A percentile compares a stretch with the other conserved stretches of the same genome.
These are phyloP conservation scores for Betula pendula DNA, from an alignment of 306 rosid species.

Conservation along the genomic window DNA sequence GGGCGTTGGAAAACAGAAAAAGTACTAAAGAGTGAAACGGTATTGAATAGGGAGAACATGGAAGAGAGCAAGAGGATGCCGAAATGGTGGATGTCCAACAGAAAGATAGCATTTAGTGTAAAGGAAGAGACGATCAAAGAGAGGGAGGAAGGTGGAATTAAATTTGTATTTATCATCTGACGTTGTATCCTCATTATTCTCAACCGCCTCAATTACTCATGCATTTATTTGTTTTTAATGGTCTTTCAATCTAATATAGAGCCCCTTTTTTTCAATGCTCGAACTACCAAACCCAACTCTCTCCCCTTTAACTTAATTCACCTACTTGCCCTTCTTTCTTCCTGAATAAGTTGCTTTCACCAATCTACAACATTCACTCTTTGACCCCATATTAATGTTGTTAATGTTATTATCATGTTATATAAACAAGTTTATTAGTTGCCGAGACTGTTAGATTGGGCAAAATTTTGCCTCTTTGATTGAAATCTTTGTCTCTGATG, in stretches of 20 bases:
- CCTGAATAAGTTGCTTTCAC: slow-evolving; percentile 8
- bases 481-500: too few species aligned
- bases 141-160: slow-evolving; percentile 34
- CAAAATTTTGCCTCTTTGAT: too few species aligned
- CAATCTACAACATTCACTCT: neutral
- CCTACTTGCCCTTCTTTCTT: slow-evolving; percentile 32
- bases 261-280: slow-evolving; percentile 52
- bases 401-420: neutral
- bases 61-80: slow-evolving; percentile 18
- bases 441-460: too few species aligned
- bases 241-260: slow-evolving; percentile 53
- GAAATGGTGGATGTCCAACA: slow-evolving; percentile 26
- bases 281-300: slow-evolving; percentile 53
- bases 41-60: slow-evolving; percentile 32
- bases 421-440: neutral
- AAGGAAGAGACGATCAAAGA: slow-evolving; percentile 20
- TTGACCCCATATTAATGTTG: neutral
- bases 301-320: slow-evolving; percentile 34
- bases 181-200: slow-evolving; percentile 58
- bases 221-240: slow-evolving; percentile 83
- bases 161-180: slow-evolving; percentile 68
- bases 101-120: slow-evolving; percentile 35
- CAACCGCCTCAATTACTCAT: slow-evolving; percentile 80
- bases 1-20: neutral
- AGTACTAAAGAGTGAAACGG: neutral